A percentile compares a stretch with the other conserved stretches of the same genome.
phyloP scores from a whole-genome alignment of 352 stramenopile genomes.

The Phytophthora tubulina region DNA sequence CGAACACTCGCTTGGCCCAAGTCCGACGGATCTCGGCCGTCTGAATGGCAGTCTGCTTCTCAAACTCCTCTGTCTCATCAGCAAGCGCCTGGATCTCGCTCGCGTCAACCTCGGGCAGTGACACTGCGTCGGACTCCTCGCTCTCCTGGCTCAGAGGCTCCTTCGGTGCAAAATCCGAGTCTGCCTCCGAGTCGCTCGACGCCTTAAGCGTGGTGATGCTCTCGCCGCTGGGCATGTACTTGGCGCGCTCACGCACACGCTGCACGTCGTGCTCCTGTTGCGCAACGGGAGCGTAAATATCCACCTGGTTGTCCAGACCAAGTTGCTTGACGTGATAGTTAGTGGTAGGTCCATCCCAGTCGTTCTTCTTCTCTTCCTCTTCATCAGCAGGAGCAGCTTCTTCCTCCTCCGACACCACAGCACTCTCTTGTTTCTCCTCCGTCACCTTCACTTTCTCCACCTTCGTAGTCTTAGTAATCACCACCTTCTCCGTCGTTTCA shows the following conservation, averaged over 20 bases:
- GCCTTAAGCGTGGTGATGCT: conserved; percentile 47
- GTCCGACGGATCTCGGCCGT: conserved; percentile 29
- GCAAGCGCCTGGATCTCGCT: conserved; percentile 53
- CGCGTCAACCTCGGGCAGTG: conserved; percentile 57
- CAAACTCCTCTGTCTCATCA: conserved; percentile 54
- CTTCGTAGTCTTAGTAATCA: conserved; percentile 12
- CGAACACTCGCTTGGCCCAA: conserved; percentile 43
- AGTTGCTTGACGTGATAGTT: conserved; percentile 87
- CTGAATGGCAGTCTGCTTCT: conserved; percentile 35
- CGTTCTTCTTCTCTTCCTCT: conserved; percentile 28
- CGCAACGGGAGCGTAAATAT: conserved; percentile 79
- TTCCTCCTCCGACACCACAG: conserved; percentile 15
- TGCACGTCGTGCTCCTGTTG: conserved; percentile 76
- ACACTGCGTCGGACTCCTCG: conserved; percentile 54
- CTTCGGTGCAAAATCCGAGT: conserved; percentile 68
- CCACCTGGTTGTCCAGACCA: conserved; percentile 79
- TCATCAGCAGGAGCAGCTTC: background rate
- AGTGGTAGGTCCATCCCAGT: conserved; percentile 66
- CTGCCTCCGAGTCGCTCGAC: conserved; percentile 61
- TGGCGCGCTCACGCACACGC: conserved; percentile 63
- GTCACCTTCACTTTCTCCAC: conserved; percentile 25
- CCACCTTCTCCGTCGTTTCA: conserved; percentile 27
- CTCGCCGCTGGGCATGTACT: conserved; percentile 52
- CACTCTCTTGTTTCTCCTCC: conserved; percentile 11
- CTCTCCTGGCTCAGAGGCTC: conserved; percentile 42